phyloP scores from a whole-genome alignment of 192 early-diverging fungal genomes.

The Coemansia sp. region DNA sequence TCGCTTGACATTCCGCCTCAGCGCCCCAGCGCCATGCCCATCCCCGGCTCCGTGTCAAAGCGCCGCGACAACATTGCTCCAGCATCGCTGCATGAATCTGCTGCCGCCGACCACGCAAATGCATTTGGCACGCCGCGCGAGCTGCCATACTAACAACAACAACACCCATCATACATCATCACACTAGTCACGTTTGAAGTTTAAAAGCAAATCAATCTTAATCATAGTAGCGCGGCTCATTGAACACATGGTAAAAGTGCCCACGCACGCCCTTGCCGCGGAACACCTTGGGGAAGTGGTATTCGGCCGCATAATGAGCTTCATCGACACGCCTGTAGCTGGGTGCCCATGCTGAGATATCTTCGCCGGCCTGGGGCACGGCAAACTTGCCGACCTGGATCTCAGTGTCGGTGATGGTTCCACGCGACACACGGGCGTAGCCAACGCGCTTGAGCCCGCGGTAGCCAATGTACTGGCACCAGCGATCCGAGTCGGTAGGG shows the following conservation, averaged over 20 bases:
- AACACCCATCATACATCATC: too few species aligned
- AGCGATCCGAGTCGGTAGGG: slow-evolving; percentile 71
- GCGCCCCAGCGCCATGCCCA: slow-evolving; percentile 18
- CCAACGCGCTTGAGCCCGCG: slow-evolving; percentile 71
- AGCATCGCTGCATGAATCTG: slow-evolving; percentile 13
- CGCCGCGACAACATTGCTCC: slow-evolving; percentile 1
- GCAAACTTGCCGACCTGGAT: slow-evolving; percentile 79
- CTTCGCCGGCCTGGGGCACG: slow-evolving; percentile 40
- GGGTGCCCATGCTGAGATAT: slow-evolving; percentile 50
- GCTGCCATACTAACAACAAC: slow-evolving; percentile 8
- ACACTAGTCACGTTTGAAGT: not conserved
- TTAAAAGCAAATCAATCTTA: slow-evolving; percentile 5
- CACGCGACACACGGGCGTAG: slow-evolving; percentile 77
- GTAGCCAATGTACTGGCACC: slow-evolving; percentile 84
- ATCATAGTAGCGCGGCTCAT: slow-evolving; percentile 71
- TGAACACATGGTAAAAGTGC: slow-evolving; percentile 78
- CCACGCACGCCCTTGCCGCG: slow-evolving; percentile 67
- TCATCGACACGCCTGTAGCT: slow-evolving; percentile 62
- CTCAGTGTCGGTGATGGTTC: slow-evolving; percentile 82
- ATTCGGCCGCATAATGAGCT: slow-evolving; percentile 49
- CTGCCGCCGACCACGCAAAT: slow-evolving; percentile 19
- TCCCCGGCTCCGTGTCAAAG: slow-evolving; percentile 35
- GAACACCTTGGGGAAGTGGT: slow-evolving; percentile 71
- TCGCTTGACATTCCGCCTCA: slow-evolving; percentile 17
- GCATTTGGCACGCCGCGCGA: slow-evolving; percentile 21